Conservation (phyloP, 441 rosid species). For the Isatis lusitanica region DNA sequence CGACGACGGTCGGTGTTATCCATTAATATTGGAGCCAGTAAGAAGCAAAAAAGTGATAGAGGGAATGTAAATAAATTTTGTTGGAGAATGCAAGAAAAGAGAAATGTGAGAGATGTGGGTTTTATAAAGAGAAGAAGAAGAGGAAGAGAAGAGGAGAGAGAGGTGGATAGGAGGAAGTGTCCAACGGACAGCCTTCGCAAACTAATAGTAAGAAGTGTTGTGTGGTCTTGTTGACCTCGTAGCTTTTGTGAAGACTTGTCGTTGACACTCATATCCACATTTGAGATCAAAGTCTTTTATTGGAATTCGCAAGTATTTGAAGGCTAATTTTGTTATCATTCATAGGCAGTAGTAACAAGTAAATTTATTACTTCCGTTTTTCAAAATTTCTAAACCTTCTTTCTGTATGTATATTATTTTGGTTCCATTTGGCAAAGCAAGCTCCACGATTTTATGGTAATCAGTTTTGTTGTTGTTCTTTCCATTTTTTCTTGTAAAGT, state of each 20-base stretch:
- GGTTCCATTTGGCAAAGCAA: background rate
- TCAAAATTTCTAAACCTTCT: background rate
- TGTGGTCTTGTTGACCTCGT: constrained; percentile 37
- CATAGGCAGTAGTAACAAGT: constrained; percentile 16
- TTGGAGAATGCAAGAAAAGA: constrained; percentile 21
- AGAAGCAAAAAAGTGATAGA: background rate
- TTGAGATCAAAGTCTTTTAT: constrained; percentile 18
- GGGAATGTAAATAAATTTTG: background rate
- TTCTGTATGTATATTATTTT: background rate
- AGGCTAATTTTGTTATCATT: constrained; percentile 15
- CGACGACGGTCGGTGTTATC: constrained; percentile 38
- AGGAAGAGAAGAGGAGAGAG: background rate
- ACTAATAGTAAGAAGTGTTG: constrained; percentile 33
- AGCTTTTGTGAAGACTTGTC: constrained; percentile 36
- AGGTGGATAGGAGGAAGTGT: constrained; percentile 25
- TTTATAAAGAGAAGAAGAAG: constrained; percentile 21
- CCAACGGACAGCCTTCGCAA: constrained; percentile 39
- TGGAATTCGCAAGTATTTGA: constrained; percentile 18
- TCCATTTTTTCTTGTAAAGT: background rate
- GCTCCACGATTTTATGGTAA: background rate
- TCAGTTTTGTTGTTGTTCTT: background rate
- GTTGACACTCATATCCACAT: constrained; percentile 34
- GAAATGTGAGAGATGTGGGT: constrained; percentile 9
- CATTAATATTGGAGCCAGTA: constrained; percentile 26
- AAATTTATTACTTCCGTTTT: background rate